A percentile compares a stretch with the other conserved stretches of the same genome.
phyloP scores from a whole-genome alignment of 1,284 basidiomycete genomes.

The Ustilago loliicola region DNA sequence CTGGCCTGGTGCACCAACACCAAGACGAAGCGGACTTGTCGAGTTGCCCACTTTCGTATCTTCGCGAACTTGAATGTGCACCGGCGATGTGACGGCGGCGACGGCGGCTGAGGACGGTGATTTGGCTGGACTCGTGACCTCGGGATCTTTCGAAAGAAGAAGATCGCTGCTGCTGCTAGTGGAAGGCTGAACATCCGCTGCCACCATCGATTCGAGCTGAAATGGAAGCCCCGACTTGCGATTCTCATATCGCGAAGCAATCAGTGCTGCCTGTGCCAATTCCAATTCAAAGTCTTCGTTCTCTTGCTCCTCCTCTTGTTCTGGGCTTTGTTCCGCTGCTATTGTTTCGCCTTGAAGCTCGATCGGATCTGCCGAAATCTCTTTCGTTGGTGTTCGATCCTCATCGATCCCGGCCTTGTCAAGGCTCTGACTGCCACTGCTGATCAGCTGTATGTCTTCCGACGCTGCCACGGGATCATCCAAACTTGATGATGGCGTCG shows the following conservation, averaged over 20 bases:
- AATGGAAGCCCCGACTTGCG: slow-evolving; percentile 9
- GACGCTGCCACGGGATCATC: not conserved
- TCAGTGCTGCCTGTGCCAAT: slow-evolving; percentile 35
- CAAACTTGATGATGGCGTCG: not conserved
- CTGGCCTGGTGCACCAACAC: slow-evolving; percentile 5
- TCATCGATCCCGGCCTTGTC: slow-evolving; percentile 3
- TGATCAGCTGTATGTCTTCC: not conserved
- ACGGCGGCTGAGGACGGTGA: not conserved
- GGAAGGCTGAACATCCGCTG: not conserved
- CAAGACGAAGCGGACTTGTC: slow-evolving; percentile 6
- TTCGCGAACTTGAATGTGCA: not conserved
- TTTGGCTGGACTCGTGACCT: slow-evolving; percentile 6
- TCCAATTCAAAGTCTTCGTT: slow-evolving; percentile 19
- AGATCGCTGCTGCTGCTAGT: not conserved
- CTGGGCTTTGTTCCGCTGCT: not conserved
- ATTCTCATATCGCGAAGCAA: slow-evolving; percentile 31
- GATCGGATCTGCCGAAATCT: slow-evolving; percentile 20
- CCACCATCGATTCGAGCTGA: not conserved
- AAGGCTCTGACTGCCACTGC: not conserved
- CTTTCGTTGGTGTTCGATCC: slow-evolving; percentile 18
- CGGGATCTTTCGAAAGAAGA: not conserved
- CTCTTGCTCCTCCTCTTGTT: not conserved
- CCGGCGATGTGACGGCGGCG: slow-evolving; percentile 12
- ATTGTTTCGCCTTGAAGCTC: not conserved
- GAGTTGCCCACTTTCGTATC: not conserved